phyloP scores from a whole-genome alignment of 2,329 filamentous ascomycete genomes.

The Lecanicillium sp. region DNA sequence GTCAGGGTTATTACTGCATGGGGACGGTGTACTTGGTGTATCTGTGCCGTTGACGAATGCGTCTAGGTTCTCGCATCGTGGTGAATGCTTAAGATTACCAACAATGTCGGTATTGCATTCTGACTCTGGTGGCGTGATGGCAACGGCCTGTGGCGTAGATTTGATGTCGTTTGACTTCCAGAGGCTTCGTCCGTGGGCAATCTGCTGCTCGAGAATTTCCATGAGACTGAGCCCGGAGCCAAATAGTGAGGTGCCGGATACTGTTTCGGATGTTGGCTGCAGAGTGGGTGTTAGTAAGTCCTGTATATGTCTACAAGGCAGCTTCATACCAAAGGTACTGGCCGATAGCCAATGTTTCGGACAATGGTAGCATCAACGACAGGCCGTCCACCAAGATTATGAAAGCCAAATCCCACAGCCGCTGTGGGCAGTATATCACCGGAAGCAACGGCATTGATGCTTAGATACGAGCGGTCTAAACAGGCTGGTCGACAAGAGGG shows the following conservation, averaged over 20 bases:
- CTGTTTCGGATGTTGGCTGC: constrained; percentile 1
- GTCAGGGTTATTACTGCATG: too few species aligned
- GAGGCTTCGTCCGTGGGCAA: constrained; percentile 1
- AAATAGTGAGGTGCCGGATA: constrained; percentile 3
- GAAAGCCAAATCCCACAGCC: constrained; percentile 46
- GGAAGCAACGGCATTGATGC: constrained; percentile 40
- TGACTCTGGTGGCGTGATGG: too few species aligned
- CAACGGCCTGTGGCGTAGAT: too few species aligned
- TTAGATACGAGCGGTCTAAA: constrained; percentile 38
- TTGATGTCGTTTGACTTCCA: not conserved
- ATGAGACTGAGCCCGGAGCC: constrained; percentile 6
- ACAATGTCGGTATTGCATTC: too few species aligned
- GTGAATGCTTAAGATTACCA: not conserved
- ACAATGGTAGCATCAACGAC: constrained; percentile 30
- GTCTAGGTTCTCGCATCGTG: not conserved
- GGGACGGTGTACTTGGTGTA: not conserved
- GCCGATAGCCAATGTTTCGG: constrained; percentile 30
- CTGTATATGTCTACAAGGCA: not conserved
- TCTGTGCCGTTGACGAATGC: not conserved
- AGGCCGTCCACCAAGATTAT: constrained; percentile 34
- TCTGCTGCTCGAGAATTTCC: constrained; percentile 8
- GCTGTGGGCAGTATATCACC: constrained; percentile 42
- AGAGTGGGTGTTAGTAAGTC: not conserved
- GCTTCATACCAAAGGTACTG: constrained; percentile 26
- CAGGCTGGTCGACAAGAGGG: constrained; percentile 37